A percentile compares a stretch with the other conserved stretches of the same genome.
These are phyloP conservation scores for Crepidotus variabilis DNA, from an alignment of 768 basidiomycete species.

Conservation along the genomic window DNA sequence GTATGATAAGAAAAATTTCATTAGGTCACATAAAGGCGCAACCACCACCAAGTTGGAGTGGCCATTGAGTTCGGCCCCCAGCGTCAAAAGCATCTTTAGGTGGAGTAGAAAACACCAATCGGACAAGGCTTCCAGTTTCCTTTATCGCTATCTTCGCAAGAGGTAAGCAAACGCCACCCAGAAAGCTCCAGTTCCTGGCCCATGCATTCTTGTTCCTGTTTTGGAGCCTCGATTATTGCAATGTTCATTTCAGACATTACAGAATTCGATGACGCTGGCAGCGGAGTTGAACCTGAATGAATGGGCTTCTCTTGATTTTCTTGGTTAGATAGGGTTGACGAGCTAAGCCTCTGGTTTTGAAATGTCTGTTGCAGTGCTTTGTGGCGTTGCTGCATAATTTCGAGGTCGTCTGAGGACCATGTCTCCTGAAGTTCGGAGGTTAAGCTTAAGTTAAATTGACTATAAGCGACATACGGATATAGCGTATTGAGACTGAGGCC, in stretches of 20 bases:
- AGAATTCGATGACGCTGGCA: neutral
- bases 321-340: neutral
- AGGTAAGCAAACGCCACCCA: neutral
- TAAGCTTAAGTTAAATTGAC: neutral
- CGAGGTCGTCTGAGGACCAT: conserved; percentile 35
- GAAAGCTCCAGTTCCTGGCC: neutral
- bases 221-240: neutral
- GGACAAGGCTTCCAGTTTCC: neutral
- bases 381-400: conserved; percentile 54
- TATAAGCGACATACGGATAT: neutral
- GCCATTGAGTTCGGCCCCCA: too few species aligned
- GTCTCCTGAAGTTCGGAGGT: too few species aligned
- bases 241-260: neutral
- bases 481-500: conserved; percentile 3
- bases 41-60: too few species aligned
- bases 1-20: too few species aligned
- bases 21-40: too few species aligned
- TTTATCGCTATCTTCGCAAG: neutral
- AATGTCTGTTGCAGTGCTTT: conserved; percentile 14
- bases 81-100: too few species aligned
- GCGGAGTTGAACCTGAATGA: neutral
- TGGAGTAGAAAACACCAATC: too few species aligned
- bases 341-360: neutral
- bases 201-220: neutral
- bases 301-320: neutral